These are phyloP conservation scores for Pleomassaria siparia DNA, from an alignment of 2,329 filamentous ascomycete species.

Conservation along the genomic window DNA sequence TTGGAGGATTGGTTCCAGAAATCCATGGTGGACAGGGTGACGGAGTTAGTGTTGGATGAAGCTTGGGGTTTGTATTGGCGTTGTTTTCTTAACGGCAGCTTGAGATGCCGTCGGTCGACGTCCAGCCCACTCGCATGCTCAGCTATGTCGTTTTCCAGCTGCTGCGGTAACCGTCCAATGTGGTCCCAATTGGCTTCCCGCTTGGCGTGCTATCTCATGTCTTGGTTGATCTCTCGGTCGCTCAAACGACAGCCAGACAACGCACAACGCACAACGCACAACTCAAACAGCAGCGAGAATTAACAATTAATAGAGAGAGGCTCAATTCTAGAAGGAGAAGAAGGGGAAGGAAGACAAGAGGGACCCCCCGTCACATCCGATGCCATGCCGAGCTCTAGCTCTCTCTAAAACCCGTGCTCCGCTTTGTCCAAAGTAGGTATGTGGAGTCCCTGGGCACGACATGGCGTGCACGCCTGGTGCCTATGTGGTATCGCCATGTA, in stretches of 20 bases:
- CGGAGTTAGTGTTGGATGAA: neutral
- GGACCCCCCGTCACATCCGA: neutral
- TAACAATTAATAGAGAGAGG: no score
- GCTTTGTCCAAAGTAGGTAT: neutral
- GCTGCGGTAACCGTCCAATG: neutral
- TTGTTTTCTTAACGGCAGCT: neutral
- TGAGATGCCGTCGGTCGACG: neutral
- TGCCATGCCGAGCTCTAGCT: neutral
- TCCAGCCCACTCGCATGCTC: neutral
- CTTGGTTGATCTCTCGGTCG: neutral
- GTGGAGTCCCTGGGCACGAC: conserved; percentile 9
- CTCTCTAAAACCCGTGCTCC: neutral
- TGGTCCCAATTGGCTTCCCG: neutral
- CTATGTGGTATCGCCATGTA: conserved; percentile 15
- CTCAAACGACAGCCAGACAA: neutral
- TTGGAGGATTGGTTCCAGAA: conserved; percentile 23
- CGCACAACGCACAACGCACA: neutral
- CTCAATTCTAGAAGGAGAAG: neutral
- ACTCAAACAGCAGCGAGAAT: no score
- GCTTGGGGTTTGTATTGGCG: neutral
- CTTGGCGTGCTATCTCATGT: neutral
- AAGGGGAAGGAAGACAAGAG: neutral
- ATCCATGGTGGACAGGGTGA: conserved; percentile 20
- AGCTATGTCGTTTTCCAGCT: neutral
- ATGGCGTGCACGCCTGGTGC: neutral